Percentiles rank a stretch among this genome's conserved stretches.
These are phyloP conservation scores for Gonapodya prolifera DNA, from an alignment of 192 early-diverging fungal species.

Conservation along the genomic window DNA sequence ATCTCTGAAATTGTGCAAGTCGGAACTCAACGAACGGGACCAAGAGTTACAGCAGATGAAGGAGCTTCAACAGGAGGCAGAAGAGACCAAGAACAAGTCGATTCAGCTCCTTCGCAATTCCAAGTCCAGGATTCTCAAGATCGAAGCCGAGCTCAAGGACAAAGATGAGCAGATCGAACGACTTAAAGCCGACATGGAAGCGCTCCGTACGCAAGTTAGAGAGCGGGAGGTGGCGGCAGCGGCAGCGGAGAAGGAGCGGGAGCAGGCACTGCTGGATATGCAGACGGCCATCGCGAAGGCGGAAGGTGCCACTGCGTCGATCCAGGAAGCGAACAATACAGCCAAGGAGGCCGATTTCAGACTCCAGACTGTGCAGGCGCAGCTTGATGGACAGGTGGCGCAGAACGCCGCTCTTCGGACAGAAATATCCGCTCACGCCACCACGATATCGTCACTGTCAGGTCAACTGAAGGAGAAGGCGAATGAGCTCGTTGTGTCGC, in stretches of 20 bases:
- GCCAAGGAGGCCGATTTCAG: background rate
- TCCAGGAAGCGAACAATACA: background rate
- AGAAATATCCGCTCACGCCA: too few relatives aligned
- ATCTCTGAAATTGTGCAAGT: background rate
- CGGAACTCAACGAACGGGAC: background rate
- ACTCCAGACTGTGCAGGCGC: background rate
- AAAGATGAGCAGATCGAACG: background rate
- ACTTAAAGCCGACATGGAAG: background rate
- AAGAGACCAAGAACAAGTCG: conserved; percentile 43
- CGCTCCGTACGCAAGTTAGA: too few relatives aligned
- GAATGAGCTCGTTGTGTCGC: conserved; percentile 15
- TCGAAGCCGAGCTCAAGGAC: background rate
- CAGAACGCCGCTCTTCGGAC: background rate
- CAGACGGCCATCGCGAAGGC: background rate
- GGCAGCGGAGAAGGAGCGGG: background rate
- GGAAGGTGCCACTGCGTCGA: too few relatives aligned
- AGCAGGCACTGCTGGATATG: background rate
- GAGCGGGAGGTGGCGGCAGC: background rate
- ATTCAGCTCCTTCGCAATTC: conserved; percentile 40
- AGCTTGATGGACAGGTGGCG: background rate
- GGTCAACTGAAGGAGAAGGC: conserved; percentile 1
- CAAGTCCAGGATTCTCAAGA: conserved; percentile 18
- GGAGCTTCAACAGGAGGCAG: conserved; percentile 25
- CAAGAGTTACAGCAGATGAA: conserved; percentile 2
- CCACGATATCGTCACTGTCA: too few relatives aligned